A percentile compares a stretch with the other conserved stretches of the same genome.
Evolutionary conservation across 2,329 filamentous ascomycete genomes (phyloP).

Genomic region (Neonectria sp.): DNA sequence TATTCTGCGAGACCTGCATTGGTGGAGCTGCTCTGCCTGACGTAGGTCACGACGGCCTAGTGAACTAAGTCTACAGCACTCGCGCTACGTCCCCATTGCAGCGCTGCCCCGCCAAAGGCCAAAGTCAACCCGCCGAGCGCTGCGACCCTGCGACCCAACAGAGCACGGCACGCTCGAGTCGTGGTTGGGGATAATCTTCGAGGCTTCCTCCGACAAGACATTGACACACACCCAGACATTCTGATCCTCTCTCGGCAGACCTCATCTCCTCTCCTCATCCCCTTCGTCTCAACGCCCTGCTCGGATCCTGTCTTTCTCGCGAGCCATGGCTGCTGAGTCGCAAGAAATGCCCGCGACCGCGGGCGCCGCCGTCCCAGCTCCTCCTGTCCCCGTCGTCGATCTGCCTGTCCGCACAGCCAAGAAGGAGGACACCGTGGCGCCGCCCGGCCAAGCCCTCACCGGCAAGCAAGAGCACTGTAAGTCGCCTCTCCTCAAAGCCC

Average conservation of each 20-base stretch:
- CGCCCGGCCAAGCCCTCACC: slow-evolving; percentile 73
- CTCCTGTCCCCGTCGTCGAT: slow-evolving; percentile 30
- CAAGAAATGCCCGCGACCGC: slow-evolving; percentile 44
- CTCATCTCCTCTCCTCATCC: slow-evolving; percentile 6
- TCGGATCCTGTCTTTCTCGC: slow-evolving; percentile 25
- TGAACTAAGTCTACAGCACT: neutral
- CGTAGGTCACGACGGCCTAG: slow-evolving; percentile 2
- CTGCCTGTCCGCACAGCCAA: slow-evolving; percentile 50
- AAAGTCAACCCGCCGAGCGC: slow-evolving; percentile 23
- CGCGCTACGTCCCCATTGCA: slow-evolving; percentile 3
- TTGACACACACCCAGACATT: slow-evolving; percentile 21
- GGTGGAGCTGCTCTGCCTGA: slow-evolving; percentile 10
- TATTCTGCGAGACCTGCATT: slow-evolving; percentile 2
- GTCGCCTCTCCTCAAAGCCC: slow-evolving; percentile 49
- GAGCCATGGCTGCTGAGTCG: slow-evolving; percentile 49
- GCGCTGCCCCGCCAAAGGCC: slow-evolving; percentile 46
- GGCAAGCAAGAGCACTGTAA: slow-evolving; percentile 98
- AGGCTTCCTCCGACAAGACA: slow-evolving; percentile 30
- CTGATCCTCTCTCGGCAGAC: slow-evolving; percentile 2
- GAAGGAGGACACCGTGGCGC: slow-evolving; percentile 50
- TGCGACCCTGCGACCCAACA: slow-evolving; percentile 13
- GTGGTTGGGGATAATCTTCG: slow-evolving; percentile 25
- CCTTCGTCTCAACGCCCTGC: slow-evolving; percentile 16
- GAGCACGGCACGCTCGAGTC: slow-evolving; percentile 19
- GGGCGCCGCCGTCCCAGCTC: slow-evolving; percentile 32